Evolutionary conservation across 176 grass and related monocot genomes (phyloP).

Genomic region (Poa pratensis): DNA sequence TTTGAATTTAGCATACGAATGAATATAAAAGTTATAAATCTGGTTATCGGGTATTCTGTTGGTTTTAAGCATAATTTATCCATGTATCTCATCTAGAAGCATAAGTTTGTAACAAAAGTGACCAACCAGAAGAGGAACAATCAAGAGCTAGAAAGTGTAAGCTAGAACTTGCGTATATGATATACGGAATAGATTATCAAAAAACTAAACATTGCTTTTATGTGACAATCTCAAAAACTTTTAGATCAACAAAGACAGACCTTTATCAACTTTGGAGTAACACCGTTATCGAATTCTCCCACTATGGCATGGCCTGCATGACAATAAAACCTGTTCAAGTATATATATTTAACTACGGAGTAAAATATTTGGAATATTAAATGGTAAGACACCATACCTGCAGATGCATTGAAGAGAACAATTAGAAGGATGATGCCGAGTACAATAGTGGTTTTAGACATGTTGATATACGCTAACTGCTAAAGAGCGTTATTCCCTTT

Average conservation of each 20-base stretch:
- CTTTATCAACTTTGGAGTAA: slow-evolving; percentile 40
- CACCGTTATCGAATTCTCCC: slow-evolving; percentile 39
- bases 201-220: slow-evolving; percentile 14
- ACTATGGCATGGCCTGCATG: slow-evolving; percentile 51
- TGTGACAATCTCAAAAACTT: slow-evolving; percentile 1
- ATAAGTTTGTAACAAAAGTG: slow-evolving; percentile 1
- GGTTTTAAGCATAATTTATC: slow-evolving; percentile 24
- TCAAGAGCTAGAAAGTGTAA: slow-evolving; percentile 30
- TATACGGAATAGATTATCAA: slow-evolving; percentile 5
- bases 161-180: neutral
- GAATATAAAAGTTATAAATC: slow-evolving; percentile 8
- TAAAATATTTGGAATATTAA: slow-evolving; percentile 31
- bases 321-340: slow-evolving; percentile 31
- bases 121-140: neutral
- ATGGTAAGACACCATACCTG: slow-evolving; percentile 41
- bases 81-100: neutral
- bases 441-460: slow-evolving; percentile 51
- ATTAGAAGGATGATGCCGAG: slow-evolving; percentile 54
- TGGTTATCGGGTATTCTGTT: neutral
- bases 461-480: slow-evolving; percentile 41
- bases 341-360: neutral
- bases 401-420: slow-evolving; percentile 49
- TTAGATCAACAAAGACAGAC: slow-evolving; percentile 36
- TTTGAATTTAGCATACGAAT: neutral
- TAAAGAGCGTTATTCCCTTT: slow-evolving; percentile 28